Evolutionary conservation across 177 flowering plant species (phyloP).

Genomic region (Vitis hybrid): DNA sequence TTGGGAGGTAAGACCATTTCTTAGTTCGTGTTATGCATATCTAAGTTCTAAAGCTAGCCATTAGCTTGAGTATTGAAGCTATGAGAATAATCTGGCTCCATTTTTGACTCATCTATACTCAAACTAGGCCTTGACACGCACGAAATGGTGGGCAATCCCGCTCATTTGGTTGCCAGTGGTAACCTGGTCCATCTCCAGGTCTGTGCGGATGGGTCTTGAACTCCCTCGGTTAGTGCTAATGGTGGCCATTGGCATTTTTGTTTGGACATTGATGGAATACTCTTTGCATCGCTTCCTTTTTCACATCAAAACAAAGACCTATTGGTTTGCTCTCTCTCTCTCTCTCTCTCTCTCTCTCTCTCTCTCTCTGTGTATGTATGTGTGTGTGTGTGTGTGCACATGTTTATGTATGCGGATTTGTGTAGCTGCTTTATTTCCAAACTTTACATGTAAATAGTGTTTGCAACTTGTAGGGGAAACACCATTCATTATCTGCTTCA

Average conservation of each 20-base stretch:
- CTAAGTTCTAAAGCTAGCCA: too few relatives aligned
- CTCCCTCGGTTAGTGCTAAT: conserved; percentile 42
- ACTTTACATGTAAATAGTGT: not conserved
- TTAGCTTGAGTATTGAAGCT: too few relatives aligned
- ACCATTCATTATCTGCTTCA: conserved; percentile 92
- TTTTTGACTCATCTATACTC: not conserved
- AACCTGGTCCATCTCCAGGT: conserved; percentile 44
- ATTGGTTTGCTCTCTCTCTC: conserved; percentile 54
- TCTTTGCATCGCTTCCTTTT: conserved; percentile 87
- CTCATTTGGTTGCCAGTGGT: conserved; percentile 89
- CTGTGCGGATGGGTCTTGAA: conserved; percentile 58
- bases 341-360: conserved; percentile 6
- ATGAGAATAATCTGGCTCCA: too few relatives aligned
- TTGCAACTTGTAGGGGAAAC: conserved; percentile 66
- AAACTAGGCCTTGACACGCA: conserved; percentile 74
- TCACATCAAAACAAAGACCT: conserved; percentile 81
- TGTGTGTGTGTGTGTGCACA: not conserved
- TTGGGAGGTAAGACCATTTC: conserved; percentile 54
- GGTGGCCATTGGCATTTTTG: conserved; percentile 59
- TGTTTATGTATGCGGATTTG: not conserved
- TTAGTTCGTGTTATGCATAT: not conserved
- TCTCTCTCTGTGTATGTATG: too few relatives aligned
- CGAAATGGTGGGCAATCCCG: conserved; percentile 87
- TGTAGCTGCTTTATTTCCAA: not conserved
- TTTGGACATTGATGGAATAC: conserved; percentile 86